phyloP scores from a whole-genome alignment of 768 basidiomycete genomes.

The Collybia sordida region DNA sequence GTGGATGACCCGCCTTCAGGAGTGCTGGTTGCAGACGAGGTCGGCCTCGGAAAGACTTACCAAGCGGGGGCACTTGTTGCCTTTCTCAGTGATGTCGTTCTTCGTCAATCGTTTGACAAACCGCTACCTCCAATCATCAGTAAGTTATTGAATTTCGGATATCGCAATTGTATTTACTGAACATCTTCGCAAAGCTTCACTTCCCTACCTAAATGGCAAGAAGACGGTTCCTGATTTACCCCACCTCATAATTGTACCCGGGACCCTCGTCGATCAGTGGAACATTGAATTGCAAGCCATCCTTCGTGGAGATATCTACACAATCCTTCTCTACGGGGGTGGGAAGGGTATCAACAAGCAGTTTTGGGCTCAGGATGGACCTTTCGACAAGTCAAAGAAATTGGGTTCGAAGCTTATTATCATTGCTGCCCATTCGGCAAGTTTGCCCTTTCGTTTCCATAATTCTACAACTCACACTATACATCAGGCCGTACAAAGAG shows the following conservation, averaged over 20 bases:
- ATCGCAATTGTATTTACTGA: too few relatives aligned
- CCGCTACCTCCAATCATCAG: neutral
- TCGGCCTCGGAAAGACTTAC: slow-evolving; percentile 31
- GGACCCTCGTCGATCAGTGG: slow-evolving; percentile 22
- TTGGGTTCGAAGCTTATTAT: slow-evolving; percentile 16
- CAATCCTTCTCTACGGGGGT: slow-evolving; percentile 23
- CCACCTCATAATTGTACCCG: slow-evolving; percentile 20
- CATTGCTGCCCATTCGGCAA: slow-evolving; percentile 22
- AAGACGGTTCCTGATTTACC: slow-evolving; percentile 3
- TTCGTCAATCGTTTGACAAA: neutral
- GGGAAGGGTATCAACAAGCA: neutral
- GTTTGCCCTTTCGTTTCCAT: neutral
- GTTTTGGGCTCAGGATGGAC: slow-evolving; percentile 19
- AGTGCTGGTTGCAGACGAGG: slow-evolving; percentile 24
- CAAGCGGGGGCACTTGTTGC: slow-evolving; percentile 17
- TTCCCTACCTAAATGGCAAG: neutral
- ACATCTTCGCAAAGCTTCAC: neutral
- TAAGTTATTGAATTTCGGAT: neutral
- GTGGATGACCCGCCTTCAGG: slow-evolving; percentile 2
- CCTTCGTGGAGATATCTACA: slow-evolving; percentile 13
- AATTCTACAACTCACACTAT: neutral
- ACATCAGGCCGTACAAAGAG: neutral
- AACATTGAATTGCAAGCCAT: slow-evolving; percentile 12
- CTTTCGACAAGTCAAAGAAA: slow-evolving; percentile 14
- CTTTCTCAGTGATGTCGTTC: slow-evolving; percentile 14